Conservation (phyloP, 345 rosid genomes). For the Salix dunnii region DNA sequence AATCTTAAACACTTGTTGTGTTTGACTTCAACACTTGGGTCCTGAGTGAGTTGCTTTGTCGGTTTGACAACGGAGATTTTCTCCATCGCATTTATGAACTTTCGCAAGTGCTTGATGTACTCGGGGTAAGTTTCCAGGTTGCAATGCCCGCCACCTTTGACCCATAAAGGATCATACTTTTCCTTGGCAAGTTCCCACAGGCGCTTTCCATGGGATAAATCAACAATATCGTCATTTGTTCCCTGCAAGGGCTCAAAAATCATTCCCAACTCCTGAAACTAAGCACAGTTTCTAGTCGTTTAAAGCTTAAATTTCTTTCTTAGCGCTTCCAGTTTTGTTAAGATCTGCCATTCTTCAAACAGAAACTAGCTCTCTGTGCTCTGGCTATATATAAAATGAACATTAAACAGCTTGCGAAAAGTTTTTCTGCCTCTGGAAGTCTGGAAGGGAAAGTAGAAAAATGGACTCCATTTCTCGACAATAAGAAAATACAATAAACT, state of each 20-base stretch:
- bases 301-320: not conserved
- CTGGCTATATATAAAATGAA: not conserved
- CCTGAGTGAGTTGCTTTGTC: constrained; percentile 38
- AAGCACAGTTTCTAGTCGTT: not conserved
- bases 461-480: not conserved
- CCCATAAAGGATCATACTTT: constrained; percentile 91
- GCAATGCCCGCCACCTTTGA: constrained; percentile 98
- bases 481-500: not conserved
- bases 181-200: constrained; percentile 92
- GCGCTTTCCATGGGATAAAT: constrained; percentile 82
- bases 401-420: not conserved
- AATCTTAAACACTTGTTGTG: constrained; percentile 49
- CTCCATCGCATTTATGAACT: constrained; percentile 88
- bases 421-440: not conserved
- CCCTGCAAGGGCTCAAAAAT: constrained; percentile 53
- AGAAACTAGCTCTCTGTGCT: not conserved
- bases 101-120: constrained; percentile 78
- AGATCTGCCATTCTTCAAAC: not conserved
- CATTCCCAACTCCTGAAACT: not conserved
- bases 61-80: constrained; percentile 60
- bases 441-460: not conserved
- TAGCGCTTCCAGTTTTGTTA: not conserved
- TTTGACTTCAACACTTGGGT: constrained; percentile 57
- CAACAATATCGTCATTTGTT: constrained; percentile 82
- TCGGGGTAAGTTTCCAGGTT: constrained; percentile 93